Conservation (phyloP, 2,329 filamentous ascomycete genomes). For the Phialophora tarda region DNA sequence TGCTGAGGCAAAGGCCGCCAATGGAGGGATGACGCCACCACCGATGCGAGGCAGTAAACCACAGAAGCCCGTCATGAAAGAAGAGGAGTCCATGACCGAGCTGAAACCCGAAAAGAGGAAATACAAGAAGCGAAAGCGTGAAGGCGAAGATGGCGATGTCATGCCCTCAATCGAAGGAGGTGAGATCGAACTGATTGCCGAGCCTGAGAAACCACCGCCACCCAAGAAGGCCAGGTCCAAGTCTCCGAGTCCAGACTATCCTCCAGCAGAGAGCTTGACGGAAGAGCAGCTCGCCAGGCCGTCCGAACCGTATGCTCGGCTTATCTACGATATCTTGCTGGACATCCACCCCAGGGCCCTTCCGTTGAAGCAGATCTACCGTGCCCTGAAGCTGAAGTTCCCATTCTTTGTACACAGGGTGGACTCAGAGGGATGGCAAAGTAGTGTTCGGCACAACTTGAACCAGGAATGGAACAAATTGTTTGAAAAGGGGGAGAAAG, state of each 20-base stretch:
- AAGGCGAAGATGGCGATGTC: conserved; percentile 51
- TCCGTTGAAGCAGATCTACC: conserved; percentile 70
- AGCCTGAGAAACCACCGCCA: conserved; percentile 32
- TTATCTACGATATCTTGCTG: conserved; percentile 67
- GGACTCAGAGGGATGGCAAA: conserved; percentile 69
- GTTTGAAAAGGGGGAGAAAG: conserved; percentile 65
- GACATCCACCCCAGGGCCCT: conserved; percentile 58
- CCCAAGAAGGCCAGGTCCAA: conserved; percentile 52
- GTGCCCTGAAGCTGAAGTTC: conserved; percentile 66
- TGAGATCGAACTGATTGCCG: conserved; percentile 32
- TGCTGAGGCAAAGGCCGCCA: conserved; percentile 50
- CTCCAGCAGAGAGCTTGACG: conserved; percentile 63
- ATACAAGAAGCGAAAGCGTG: conserved; percentile 56
- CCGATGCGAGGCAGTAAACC: conserved; percentile 45
- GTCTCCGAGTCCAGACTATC: conserved; percentile 67
- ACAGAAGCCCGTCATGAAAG: conserved; percentile 37
- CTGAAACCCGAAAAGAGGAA: conserved; percentile 54
- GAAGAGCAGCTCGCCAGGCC: conserved; percentile 68
- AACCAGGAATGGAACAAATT: conserved; percentile 59
- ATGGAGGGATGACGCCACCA: conserved; percentile 53
- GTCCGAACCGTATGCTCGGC: conserved; percentile 65
- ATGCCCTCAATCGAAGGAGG: conserved; percentile 50
- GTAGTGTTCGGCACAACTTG: conserved; percentile 69
- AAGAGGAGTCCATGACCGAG: conserved; percentile 44
- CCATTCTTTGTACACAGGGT: conserved; percentile 68